phyloP scores from a whole-genome alignment of 768 basidiomycete species.

The Leccinellum albellum region DNA sequence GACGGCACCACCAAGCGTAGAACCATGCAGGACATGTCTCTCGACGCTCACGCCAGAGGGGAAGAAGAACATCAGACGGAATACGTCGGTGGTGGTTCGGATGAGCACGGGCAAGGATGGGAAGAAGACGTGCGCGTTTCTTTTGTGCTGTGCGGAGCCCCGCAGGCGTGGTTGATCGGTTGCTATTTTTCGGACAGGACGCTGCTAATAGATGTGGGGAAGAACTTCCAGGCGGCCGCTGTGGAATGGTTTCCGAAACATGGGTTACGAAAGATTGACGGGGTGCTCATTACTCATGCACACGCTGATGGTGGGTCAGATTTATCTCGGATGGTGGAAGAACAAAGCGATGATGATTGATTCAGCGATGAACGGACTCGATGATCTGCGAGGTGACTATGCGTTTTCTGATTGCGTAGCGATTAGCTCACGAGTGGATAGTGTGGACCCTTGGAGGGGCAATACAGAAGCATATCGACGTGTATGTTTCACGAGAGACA shows the following conservation, averaged over 20 bases:
- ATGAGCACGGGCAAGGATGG: conserved; percentile 37
- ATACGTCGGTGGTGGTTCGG: conserved; percentile 71
- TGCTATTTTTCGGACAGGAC: conserved; percentile 43
- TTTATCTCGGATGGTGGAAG: neutral
- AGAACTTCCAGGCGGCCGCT: conserved; percentile 67
- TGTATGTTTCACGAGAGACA: conserved; percentile 67
- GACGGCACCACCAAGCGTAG: conserved; percentile 53
- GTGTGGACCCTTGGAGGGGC: conserved; percentile 68
- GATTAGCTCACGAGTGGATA: conserved; percentile 26
- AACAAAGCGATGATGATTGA: neutral
- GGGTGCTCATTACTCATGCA: conserved; percentile 80
- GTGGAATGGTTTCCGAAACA: conserved; percentile 66
- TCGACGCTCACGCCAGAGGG: conserved; percentile 67
- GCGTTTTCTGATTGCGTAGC: neutral
- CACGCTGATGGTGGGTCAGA: conserved; percentile 66
- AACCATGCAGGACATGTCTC: conserved; percentile 60
- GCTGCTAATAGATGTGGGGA: conserved; percentile 80
- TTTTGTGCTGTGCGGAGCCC: neutral
- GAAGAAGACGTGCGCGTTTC: conserved; percentile 44
- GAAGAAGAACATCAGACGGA: conserved; percentile 79
- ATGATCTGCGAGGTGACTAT: conserved; percentile 72
- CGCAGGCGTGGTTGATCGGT: neutral
- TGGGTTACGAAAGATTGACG: conserved; percentile 67
- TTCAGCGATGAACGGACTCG: conserved; percentile 84
- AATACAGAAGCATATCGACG: conserved; percentile 70